Base-by-base conservation (phyloP, 306 rosid genomes). In the Prunus persica region DNA sequence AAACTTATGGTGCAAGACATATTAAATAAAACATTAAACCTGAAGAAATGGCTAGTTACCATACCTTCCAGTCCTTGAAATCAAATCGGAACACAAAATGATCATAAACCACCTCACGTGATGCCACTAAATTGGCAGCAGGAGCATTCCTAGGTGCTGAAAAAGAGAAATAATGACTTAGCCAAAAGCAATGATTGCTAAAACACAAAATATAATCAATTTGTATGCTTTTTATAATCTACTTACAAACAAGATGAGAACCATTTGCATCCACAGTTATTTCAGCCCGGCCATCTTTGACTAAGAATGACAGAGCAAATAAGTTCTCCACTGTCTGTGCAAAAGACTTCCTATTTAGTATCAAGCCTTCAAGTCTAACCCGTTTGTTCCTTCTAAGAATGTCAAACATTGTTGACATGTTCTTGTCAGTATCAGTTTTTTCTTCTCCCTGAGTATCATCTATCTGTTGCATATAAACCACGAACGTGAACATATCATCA, bases 31-130 rank as follows among this genome's bases (percentile, higher is more conserved):
- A 60, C 38, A 32, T 25, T 20, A 52, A 20, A 57, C 43, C 49
- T 67, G 12, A 73, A 72, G 43, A 15, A 34, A 34, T 47, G 56
- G 62, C 50, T 27, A 41, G 27, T n/a, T 69, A 49, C 65, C 41
- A 49, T 88, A 93, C 98, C 98, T 86, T 88, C 98, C 98, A 91
- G 81, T 94, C 97, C 60, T 86, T 73, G 78, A 79, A 91, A 82
- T 94, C 97, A 69, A 71, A 81, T 87, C 97, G 86, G 89, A 94
- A 90, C 63, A 94, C 85, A 80, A 94, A 94, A 80, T 90, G 97
- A 63, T 79, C 75, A 77, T 85, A 88, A 70, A 82, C 70, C 65
- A 87, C 93, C 67, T 86, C 83, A 69, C 84, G 82, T 10, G 91
- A 86, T 76, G 79, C 75, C 19, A 86, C 70, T 3, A 82, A 74